Evolutionary conservation across 1,284 basidiomycete genomes (phyloP).

Genomic region (Heliocybe sulcata): DNA sequence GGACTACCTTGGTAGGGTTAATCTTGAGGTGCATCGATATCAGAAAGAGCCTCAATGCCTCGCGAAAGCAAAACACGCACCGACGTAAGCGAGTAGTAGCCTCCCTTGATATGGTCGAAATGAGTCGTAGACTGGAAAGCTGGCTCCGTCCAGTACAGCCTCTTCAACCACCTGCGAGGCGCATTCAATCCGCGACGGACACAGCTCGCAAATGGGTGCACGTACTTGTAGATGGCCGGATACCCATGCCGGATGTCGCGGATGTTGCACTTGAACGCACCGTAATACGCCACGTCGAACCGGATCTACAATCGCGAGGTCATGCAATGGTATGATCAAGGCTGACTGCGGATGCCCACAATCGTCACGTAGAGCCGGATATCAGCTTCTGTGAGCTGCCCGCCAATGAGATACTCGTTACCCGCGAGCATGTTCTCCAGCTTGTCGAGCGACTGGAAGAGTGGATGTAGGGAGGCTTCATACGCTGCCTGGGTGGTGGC

Average conservation of each 20-base stretch:
- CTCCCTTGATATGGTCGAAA: conserved; percentile 84
- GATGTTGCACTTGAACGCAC: conserved; percentile 94
- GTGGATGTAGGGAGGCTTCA: conserved; percentile 59
- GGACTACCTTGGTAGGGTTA: conserved; percentile 61
- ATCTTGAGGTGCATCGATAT: conserved; percentile 26
- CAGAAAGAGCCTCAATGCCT: conserved; percentile 18
- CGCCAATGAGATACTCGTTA: conserved; percentile 80
- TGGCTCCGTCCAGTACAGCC: conserved; percentile 86
- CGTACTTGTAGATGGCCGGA: conserved; percentile 69
- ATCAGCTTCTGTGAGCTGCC: conserved; percentile 86
- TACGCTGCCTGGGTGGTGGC: conserved; percentile 82
- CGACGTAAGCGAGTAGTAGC: conserved; percentile 68
- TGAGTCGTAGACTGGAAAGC: conserved; percentile 88
- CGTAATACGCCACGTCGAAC: conserved; percentile 84
- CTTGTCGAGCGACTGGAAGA: conserved; percentile 78
- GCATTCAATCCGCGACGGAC: neutral
- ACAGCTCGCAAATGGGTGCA: neutral
- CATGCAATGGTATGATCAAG: neutral
- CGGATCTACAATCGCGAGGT: conserved; percentile 33
- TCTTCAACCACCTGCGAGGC: conserved; percentile 65
- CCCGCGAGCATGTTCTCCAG: conserved; percentile 74
- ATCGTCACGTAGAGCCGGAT: conserved; percentile 89
- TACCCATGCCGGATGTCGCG: conserved; percentile 74
- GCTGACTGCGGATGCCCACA: conserved; percentile 34
- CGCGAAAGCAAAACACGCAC: conserved; percentile 27